Conservation (phyloP, 2,329 filamentous ascomycete species). For the Sporothrix pseudoabietina region DNA sequence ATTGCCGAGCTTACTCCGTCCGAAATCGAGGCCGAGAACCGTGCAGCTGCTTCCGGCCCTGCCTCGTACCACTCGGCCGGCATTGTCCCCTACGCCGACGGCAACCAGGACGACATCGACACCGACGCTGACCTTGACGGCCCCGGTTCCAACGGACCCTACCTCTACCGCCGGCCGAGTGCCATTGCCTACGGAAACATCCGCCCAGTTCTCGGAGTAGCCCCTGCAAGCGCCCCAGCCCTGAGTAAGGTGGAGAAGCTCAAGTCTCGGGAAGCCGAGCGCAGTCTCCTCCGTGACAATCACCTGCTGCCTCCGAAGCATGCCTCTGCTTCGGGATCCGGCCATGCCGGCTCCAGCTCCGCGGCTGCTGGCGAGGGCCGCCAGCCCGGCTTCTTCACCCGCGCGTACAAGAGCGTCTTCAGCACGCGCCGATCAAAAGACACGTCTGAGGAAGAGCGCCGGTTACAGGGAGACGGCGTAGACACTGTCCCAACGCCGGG, state of each 20-base stretch:
- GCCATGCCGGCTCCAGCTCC: background rate
- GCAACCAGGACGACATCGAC: conserved; percentile 37
- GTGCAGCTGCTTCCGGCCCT: background rate
- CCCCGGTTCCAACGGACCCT: conserved; percentile 45
- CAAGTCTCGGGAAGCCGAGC: conserved; percentile 60
- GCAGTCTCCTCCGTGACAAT: conserved; percentile 65
- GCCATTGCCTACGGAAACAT: conserved; percentile 73
- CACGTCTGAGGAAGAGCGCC: conserved; percentile 52
- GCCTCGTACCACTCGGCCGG: conserved; percentile 29
- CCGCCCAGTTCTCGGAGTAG: conserved; percentile 68
- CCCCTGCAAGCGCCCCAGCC: conserved; percentile 49
- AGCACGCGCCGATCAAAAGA: conserved; percentile 56
- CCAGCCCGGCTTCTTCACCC: conserved; percentile 44
- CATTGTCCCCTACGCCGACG: conserved; percentile 36
- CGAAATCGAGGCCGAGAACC: conserved; percentile 43
- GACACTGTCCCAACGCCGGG: conserved; percentile 45
- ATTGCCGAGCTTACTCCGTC: conserved; percentile 65
- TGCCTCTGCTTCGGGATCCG: conserved; percentile 33
- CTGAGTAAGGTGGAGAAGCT: conserved; percentile 59
- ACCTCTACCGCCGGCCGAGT: conserved; percentile 73
- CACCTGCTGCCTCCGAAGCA: conserved; percentile 66
- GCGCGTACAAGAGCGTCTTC: conserved; percentile 50
- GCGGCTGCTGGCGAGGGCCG: background rate
- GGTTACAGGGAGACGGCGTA: conserved; percentile 66
- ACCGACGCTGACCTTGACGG: conserved; percentile 45